These are phyloP conservation scores for Cucurbita ficifolia DNA, from an alignment of 306 rosid species.

Conservation along the genomic window DNA sequence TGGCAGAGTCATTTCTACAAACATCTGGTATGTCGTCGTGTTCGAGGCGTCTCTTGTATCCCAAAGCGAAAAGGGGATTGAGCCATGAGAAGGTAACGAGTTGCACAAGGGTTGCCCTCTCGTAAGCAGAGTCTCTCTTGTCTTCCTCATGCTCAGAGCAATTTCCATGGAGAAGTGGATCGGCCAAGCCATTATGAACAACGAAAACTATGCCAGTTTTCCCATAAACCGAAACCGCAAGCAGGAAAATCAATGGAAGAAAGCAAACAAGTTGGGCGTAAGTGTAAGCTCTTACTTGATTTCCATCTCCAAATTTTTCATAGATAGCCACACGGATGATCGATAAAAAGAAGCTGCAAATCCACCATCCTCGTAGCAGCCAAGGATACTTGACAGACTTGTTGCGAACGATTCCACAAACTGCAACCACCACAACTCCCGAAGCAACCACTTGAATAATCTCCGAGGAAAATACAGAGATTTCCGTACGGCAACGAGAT, in stretches of 20 bases:
- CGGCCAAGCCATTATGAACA: conserved; percentile 23
- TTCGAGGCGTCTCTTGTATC: conserved; percentile 56
- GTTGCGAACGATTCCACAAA: conserved; percentile 17
- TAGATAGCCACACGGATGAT: conserved; percentile 24
- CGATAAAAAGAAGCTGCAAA: conserved; percentile 42
- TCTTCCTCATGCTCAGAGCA: conserved; percentile 14
- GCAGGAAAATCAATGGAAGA: conserved; percentile 35
- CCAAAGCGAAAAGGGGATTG: conserved; percentile 59
- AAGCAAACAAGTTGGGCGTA: conserved; percentile 37
- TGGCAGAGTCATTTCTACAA: conserved; percentile 60
- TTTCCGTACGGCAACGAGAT: conserved; percentile 26
- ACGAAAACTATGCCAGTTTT: conserved; percentile 30
- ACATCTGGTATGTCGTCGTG: conserved; percentile 55
- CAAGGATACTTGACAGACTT: conserved; percentile 35
- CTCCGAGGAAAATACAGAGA: conserved; percentile 34
- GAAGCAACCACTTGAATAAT: conserved; percentile 37
- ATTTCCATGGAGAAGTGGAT: conserved; percentile 53
- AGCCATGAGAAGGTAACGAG: conserved; percentile 85
- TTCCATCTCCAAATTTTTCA: conserved; percentile 17
- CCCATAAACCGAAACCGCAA: conserved; percentile 46
- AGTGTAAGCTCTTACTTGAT: conserved; percentile 19
- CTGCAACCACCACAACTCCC: conserved; percentile 29
- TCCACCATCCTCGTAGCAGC: conserved; percentile 79
- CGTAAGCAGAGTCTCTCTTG: conserved; percentile 38
- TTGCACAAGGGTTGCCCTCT: conserved; percentile 48